Conservation (phyloP, 2,329 filamentous ascomycete genomes). For the Paradendryphiella salina region DNA sequence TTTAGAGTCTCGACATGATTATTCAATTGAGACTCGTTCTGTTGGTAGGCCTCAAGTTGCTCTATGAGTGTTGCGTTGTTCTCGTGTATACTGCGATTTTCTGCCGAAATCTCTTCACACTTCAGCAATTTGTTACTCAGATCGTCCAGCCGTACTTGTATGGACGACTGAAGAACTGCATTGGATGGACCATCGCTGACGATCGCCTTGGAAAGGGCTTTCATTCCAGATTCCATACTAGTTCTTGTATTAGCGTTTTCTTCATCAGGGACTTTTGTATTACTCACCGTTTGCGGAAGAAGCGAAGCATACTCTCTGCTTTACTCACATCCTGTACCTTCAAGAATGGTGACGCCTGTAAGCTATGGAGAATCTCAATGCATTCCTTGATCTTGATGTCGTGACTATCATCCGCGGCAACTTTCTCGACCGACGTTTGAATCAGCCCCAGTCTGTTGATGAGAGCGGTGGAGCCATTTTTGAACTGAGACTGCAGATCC, state of each 20-base stretch:
- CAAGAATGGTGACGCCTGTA: slow-evolving; percentile 22
- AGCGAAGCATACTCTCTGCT: slow-evolving; percentile 30
- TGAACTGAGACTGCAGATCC: slow-evolving; percentile 19
- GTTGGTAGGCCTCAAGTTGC: slow-evolving; percentile 22
- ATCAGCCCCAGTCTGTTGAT: slow-evolving; percentile 21
- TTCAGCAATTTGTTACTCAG: slow-evolving; percentile 26
- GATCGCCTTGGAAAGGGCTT: slow-evolving; percentile 8
- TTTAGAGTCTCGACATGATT: slow-evolving; percentile 10
- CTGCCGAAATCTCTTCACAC: slow-evolving; percentile 22
- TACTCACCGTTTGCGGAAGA: slow-evolving; percentile 28
- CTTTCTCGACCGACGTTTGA: slow-evolving; percentile 13
- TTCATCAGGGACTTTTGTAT: not conserved
- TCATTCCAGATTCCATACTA: slow-evolving; percentile 28
- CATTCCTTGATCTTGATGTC: slow-evolving; percentile 23
- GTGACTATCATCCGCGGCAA: not conserved
- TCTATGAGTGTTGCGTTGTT: slow-evolving; percentile 18
- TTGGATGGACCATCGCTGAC: slow-evolving; percentile 1
- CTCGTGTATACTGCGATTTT: slow-evolving; percentile 21
- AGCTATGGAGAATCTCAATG: slow-evolving; percentile 18
- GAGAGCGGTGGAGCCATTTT: slow-evolving; percentile 12
- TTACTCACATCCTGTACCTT: slow-evolving; percentile 28
- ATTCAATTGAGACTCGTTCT: slow-evolving; percentile 18
- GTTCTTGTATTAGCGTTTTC: slow-evolving; percentile 5
- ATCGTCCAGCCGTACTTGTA: slow-evolving; percentile 21
- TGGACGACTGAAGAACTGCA: slow-evolving; percentile 11